Base-by-base conservation (phyloP, 1,139 yeast species). In the Taphrina populina region DNA sequence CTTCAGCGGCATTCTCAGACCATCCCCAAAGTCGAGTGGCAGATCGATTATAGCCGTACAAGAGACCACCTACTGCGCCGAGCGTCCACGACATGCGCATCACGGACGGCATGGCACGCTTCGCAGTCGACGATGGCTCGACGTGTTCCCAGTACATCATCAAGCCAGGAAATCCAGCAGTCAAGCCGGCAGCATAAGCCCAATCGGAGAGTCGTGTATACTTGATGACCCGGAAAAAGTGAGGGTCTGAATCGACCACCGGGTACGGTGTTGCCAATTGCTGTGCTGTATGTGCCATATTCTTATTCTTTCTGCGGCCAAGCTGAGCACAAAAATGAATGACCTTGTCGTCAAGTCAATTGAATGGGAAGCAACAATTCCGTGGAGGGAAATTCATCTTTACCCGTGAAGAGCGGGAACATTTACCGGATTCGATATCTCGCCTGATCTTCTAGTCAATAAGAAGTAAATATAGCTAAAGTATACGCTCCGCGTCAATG, bases 401-500 rank as follows among this genome's bases (percentile, higher is more conserved):
- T 27, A 11, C 30, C 30, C 30, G 30, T 27, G 10, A 27, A 27
- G 30, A 27, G 30, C 30, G 30, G 30, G 10, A 27, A 11, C 8
- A 27, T 11, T 27, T 27, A 27, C 30, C 11, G 30, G 8, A 27
- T 27, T 11, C 8, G 30, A 7, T 4, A 37, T 37, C 29, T 27
- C 43, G 6, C 43, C 21, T 13, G 54, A 49, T 29, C 24, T 63
- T 2, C 71, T 87, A 30, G 68, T 69, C 26, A 73, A 77, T 54
- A 84, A 90, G 40, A 82, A 82, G 64, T 95, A 92, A 67, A 83
- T 90, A 51, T 71, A 88, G 2, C 75, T 92, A 44, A 84, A n/a
- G n/a, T n/a, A n/a, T n/a, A n/a, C n/a, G n/a, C n/a, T n/a, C n/a
- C n/a, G n/a, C n/a, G n/a, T n/a, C 15, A 21, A 37, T 37, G 43